These are phyloP conservation scores for Erodium chrysanthum DNA, from an alignment of 441 rosid genomes.

Conservation along the genomic window DNA sequence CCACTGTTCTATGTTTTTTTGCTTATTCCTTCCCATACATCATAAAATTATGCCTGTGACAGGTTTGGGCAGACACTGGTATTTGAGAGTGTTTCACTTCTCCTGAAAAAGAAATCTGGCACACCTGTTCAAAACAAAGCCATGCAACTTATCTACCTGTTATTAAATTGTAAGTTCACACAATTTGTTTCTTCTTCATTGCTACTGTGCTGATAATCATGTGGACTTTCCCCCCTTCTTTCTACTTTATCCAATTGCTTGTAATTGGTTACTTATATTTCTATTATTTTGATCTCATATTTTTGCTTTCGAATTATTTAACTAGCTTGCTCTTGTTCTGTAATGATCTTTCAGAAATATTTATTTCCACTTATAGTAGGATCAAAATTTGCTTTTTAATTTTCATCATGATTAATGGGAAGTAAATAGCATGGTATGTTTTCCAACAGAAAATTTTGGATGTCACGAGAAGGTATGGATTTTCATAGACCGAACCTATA, in stretches of 20 bases:
- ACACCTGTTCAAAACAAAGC: slow-evolving; percentile 54
- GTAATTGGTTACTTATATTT: slow-evolving; percentile 6
- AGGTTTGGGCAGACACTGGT: slow-evolving; percentile 45
- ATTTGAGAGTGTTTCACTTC: slow-evolving; percentile 45
- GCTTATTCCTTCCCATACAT: slow-evolving; percentile 8
- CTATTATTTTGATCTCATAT: neutral
- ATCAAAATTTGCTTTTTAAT: neutral
- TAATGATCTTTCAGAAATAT: neutral
- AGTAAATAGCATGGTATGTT: neutral
- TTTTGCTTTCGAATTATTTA: slow-evolving; percentile 4
- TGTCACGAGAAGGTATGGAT: neutral
- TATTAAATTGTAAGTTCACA: slow-evolving; percentile 57
- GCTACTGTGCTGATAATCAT: neutral
- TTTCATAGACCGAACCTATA: neutral
- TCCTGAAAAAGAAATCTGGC: slow-evolving; percentile 50
- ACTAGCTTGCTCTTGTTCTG: slow-evolving; percentile 2
- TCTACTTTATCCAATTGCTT: slow-evolving; percentile 7
- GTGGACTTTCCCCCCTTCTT: neutral
- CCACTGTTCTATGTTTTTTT: neutral
- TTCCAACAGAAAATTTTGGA: neutral
- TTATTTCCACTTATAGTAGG: neutral
- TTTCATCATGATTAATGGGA: neutral
- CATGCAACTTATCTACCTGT: slow-evolving; percentile 47
- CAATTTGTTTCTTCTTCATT: neutral
- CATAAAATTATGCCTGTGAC: slow-evolving; percentile 19